Percentiles rank a stretch among this genome's conserved stretches.
Conservation (phyloP, 345 rosid genomes). For the Geranium rotundifolium region DNA sequence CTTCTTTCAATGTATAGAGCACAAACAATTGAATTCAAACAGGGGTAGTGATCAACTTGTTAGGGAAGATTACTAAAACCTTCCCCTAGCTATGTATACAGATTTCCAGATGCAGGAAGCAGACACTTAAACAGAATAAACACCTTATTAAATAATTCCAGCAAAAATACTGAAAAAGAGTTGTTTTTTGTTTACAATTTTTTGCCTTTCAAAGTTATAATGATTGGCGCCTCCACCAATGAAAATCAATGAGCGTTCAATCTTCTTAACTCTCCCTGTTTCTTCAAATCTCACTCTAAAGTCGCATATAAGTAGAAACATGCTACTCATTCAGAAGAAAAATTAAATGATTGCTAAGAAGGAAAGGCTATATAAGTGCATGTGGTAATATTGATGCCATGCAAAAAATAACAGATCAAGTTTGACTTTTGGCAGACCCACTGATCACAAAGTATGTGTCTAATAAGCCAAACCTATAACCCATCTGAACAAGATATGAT, state of each 20-base stretch:
- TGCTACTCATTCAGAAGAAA: background rate
- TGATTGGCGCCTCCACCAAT: background rate
- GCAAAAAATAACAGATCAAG: background rate
- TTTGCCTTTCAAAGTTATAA: too few species aligned
- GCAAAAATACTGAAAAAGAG: too few species aligned
- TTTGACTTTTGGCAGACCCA: background rate
- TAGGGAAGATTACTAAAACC: background rate
- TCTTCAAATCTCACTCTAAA: background rate
- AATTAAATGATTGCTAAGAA: background rate
- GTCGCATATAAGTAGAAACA: background rate
- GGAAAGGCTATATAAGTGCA: background rate
- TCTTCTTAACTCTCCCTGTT: background rate
- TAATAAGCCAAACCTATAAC: too few species aligned
- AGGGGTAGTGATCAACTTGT: background rate
- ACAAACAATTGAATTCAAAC: background rate
- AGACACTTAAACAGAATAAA: too few species aligned
- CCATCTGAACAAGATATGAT: too few species aligned
- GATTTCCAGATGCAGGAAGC: too few species aligned
- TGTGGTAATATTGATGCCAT: background rate
- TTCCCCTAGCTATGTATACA: background rate
- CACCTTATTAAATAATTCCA: too few species aligned
- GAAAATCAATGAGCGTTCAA: background rate
- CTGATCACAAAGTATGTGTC: background rate
- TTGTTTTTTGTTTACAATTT: too few species aligned
- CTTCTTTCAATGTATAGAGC: background rate